A percentile compares a stretch with the other conserved stretches of the same genome.
phyloP scores from a whole-genome alignment of 768 basidiomycete genomes.

The Lactarius trivialis region DNA sequence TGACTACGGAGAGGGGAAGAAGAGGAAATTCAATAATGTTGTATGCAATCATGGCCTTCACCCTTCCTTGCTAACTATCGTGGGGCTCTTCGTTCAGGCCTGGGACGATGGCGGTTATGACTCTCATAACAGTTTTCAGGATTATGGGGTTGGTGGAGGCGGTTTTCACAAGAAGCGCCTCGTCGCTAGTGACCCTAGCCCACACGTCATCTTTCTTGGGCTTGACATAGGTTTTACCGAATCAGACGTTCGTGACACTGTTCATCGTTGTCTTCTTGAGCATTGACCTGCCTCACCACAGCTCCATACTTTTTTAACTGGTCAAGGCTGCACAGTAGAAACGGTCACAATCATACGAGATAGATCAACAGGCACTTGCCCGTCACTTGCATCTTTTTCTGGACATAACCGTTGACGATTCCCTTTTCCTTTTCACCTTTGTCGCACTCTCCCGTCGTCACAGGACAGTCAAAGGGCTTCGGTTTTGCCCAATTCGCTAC shows the following conservation, averaged over 20 bases:
- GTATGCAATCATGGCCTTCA: conserved; percentile 37
- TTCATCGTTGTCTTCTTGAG: conserved; percentile 27
- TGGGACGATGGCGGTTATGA: conserved; percentile 45
- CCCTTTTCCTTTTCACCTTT: conserved; percentile 35
- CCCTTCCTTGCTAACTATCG: not conserved
- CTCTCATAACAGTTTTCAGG: conserved; percentile 29
- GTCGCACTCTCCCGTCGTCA: conserved; percentile 13
- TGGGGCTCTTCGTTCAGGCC: conserved; percentile 29
- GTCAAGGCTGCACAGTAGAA: conserved; percentile 69
- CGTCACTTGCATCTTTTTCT: conserved; percentile 61
- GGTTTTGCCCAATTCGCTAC: conserved; percentile 93
- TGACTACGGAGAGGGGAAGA: conserved; percentile 66
- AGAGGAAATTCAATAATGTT: conserved; percentile 73
- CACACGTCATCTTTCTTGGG: conserved; percentile 93
- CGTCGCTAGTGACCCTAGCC: conserved; percentile 77
- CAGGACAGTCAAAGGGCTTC: conserved; percentile 90
- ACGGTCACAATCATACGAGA: conserved; percentile 95
- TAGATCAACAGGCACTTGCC: conserved; percentile 92
- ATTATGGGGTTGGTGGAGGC: conserved; percentile 22
- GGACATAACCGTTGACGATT: conserved; percentile 64
- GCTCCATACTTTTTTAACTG: conserved; percentile 74
- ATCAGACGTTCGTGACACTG: conserved; percentile 70
- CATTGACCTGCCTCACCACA: conserved; percentile 33
- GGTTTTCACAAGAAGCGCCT: conserved; percentile 60
- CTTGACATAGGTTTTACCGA: conserved; percentile 89